A percentile compares a stretch with the other conserved stretches of the same genome.
phyloP scores from a whole-genome alignment of 2,329 filamentous ascomycete species.

The Fusarium sp. region DNA sequence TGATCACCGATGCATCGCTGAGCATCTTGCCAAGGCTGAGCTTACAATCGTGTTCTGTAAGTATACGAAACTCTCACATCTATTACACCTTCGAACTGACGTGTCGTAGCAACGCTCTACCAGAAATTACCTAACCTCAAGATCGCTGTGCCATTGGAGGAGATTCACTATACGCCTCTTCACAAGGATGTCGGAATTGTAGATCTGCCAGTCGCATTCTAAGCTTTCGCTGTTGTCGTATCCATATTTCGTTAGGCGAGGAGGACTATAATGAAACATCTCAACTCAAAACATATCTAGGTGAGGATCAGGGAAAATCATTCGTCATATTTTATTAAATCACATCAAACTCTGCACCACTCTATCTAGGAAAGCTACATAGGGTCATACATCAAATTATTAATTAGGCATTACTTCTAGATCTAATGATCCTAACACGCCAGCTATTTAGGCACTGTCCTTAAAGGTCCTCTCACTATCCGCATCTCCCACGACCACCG shows the following conservation, averaged over 20 bases:
- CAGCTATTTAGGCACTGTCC: background rate
- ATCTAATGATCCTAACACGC: accelerated
- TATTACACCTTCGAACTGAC: accelerated
- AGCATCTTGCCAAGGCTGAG: conserved; percentile 54
- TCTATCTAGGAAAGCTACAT: too few relatives aligned
- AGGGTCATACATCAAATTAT: accelerated
- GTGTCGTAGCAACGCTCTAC: background rate
- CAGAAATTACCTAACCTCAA: conserved; percentile 15
- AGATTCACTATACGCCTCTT: conserved; percentile 29
- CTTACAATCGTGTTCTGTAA: conserved; percentile 21
- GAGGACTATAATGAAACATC: background rate
- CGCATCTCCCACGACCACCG: conserved; percentile 20
- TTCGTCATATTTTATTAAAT: background rate
- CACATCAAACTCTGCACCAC: background rate
- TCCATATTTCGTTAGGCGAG: background rate
- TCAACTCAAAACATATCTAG: background rate
- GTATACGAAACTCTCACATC: accelerated
- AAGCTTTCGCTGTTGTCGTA: background rate
- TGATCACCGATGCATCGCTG: conserved; percentile 60
- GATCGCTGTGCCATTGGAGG: conserved; percentile 10
- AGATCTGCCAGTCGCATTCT: conserved; percentile 22
- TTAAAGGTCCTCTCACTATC: conserved; percentile 14
- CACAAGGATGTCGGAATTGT: conserved; percentile 23
- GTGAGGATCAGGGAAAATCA: background rate
- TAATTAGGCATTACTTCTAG: background rate